Evolutionary conservation across 495 filamentous ascomycete genomes (phyloP).

Genomic region (Bacidia gigantensis): DNA sequence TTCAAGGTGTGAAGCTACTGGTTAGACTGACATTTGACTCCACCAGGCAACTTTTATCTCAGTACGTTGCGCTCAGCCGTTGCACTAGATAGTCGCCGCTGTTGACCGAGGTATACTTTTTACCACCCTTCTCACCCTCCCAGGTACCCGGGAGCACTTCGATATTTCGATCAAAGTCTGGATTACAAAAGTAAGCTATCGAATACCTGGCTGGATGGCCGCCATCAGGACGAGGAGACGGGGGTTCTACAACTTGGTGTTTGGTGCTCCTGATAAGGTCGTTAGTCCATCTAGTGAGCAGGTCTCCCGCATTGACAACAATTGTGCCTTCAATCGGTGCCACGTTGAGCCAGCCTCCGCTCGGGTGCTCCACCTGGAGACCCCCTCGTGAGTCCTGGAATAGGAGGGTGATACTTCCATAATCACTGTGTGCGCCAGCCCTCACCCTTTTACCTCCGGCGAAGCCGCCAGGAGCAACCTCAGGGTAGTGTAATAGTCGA

Average conservation of each 20-base stretch:
- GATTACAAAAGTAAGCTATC: slow-evolving; percentile 80
- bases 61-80: slow-evolving; percentile 62
- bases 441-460: slow-evolving; percentile 60
- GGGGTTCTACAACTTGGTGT: slow-evolving; percentile 83
- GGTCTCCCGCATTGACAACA: slow-evolving; percentile 83
- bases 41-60: too few relatives aligned
- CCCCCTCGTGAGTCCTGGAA: slow-evolving; percentile 82
- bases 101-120: slow-evolving; percentile 68
- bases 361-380: slow-evolving; percentile 65
- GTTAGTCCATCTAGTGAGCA: slow-evolving; percentile 83
- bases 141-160: slow-evolving; percentile 82
- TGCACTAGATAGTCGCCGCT: slow-evolving; percentile 73
- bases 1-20: too few relatives aligned
- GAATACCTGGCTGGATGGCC: slow-evolving; percentile 34
- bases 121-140: slow-evolving; percentile 45
- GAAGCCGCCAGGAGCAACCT: slow-evolving; percentile 54
- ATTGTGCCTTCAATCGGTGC: slow-evolving; percentile 71
- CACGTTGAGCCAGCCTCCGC: slow-evolving; percentile 65
- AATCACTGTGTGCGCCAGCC: slow-evolving; percentile 79
- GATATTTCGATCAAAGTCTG: slow-evolving; percentile 64
- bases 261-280: slow-evolving; percentile 77
- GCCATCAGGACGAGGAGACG: slow-evolving; percentile 21
- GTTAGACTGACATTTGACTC: too few relatives aligned
- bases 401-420: slow-evolving; percentile 74
- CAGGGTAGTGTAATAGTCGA: slow-evolving; percentile 79